A percentile compares a stretch with the other conserved stretches of the same genome.
Conservation (phyloP, 352 stramenopile species). For the Blastocystis sp. region DNA sequence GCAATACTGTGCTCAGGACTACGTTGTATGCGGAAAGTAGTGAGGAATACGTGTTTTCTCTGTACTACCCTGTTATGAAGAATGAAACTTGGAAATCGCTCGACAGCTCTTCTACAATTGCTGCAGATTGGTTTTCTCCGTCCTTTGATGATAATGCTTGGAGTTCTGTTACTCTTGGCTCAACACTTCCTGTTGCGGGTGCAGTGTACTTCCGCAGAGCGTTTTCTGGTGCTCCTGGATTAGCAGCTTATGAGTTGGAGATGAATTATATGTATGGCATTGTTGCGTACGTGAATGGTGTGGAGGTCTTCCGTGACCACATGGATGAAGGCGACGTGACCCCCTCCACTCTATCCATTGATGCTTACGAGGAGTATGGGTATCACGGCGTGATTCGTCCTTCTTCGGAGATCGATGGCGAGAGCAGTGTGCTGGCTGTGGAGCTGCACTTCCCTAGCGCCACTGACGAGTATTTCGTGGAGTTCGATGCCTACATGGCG, state of each 20-base stretch:
- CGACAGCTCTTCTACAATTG: slow-evolving; percentile 1
- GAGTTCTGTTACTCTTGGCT: background rate
- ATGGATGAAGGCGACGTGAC: background rate
- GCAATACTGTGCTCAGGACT: slow-evolving; percentile 13
- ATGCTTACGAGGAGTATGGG: background rate
- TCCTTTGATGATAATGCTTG: slow-evolving; percentile 24
- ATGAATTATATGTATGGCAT: background rate
- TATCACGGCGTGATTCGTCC: background rate
- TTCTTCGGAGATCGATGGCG: background rate
- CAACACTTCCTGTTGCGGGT: background rate
- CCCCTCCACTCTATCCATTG: background rate
- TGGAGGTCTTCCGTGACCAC: slow-evolving; percentile 19
- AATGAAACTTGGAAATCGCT: background rate
- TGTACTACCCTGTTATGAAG: background rate
- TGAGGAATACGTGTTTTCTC: background rate
- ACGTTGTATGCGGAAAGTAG: background rate
- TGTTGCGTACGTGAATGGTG: slow-evolving; percentile 37
- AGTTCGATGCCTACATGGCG: slow-evolving; percentile 39
- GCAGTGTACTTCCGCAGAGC: slow-evolving; percentile 56
- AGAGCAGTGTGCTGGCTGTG: background rate
- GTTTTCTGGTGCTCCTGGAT: background rate
- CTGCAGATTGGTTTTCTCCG: background rate
- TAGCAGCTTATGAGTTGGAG: slow-evolving; percentile 10
- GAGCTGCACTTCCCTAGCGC: background rate
- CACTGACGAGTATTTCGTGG: background rate